Evolutionary conservation across 305 asterid genomes (phyloP).

Genomic region (Fraxinus dipetala): DNA sequence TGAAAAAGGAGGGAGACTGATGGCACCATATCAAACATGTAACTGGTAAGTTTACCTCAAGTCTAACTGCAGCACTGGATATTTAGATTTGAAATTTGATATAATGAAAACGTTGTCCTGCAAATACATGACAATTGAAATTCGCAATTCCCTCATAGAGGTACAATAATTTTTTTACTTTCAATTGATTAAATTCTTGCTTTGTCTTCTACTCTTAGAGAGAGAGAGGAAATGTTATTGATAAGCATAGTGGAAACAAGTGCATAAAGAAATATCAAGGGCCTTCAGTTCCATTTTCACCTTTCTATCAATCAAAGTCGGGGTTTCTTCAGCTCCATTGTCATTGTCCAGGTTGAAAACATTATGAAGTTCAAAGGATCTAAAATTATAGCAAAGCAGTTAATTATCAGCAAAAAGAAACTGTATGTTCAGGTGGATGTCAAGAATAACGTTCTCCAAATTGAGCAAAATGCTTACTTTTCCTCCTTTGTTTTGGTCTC

Average conservation of each 20-base stretch:
- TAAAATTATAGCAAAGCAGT: constrained; percentile 28
- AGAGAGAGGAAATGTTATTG: background rate
- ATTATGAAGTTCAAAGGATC: constrained; percentile 78
- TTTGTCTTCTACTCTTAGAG: background rate
- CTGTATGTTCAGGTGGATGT: constrained; percentile 13
- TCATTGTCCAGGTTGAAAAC: constrained; percentile 95
- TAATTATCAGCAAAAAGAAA: constrained; percentile 19
- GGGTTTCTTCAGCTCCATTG: constrained; percentile 95
- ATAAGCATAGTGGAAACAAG: constrained; percentile 1
- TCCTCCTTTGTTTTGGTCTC: constrained; percentile 76
- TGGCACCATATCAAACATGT: constrained; percentile 6
- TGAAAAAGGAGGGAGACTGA: constrained; percentile 3
- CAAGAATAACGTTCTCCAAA: background rate
- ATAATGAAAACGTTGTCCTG: constrained; percentile 97
- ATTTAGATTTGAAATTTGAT: constrained; percentile 93
- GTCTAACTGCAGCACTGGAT: constrained; percentile 90
- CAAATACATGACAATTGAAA: constrained; percentile 16
- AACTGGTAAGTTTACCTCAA: constrained; percentile 58
- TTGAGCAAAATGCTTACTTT: constrained; percentile 43
- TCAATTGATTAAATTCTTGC: constrained; percentile 7
- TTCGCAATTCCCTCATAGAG: constrained; percentile 18
- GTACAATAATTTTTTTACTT: background rate
- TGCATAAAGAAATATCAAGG: constrained; percentile 5
- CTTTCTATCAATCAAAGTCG: constrained; percentile 94
- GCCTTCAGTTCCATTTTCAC: constrained; percentile 33